Conservation (phyloP, 306 rosid species). For the Casuarina glauca region DNA sequence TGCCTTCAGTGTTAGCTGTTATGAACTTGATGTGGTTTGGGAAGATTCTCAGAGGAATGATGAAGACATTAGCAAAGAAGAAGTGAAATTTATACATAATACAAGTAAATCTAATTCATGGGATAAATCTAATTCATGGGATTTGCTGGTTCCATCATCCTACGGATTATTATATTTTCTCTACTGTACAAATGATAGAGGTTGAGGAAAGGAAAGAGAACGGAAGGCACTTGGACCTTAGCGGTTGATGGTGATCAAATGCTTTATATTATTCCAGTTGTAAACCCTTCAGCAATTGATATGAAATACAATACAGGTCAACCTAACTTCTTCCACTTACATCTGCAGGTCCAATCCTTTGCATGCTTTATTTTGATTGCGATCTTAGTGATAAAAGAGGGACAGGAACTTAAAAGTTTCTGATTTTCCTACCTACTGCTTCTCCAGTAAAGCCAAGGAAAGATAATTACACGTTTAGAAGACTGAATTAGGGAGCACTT, state of each 20-base stretch:
- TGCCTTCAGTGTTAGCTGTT: constrained; percentile 60
- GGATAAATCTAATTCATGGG: constrained; percentile 7
- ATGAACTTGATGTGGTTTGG: constrained; percentile 95
- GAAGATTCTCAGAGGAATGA: constrained; percentile 79
- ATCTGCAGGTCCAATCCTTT: neutral
- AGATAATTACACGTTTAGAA: too few relatives aligned
- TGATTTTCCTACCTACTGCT: too few relatives aligned
- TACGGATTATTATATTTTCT: constrained; percentile 19
- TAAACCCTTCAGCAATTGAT: neutral
- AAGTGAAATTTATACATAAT: constrained; percentile 44
- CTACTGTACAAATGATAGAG: constrained; percentile 33
- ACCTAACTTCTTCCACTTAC: neutral
- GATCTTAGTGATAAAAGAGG: too few relatives aligned
- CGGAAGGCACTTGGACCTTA: constrained; percentile 4
- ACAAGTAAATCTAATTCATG: constrained; percentile 11
- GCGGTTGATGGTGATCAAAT: neutral
- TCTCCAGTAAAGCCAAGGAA: too few relatives aligned
- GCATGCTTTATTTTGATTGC: neutral
- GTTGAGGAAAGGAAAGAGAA: constrained; percentile 5
- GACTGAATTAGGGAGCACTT: too few relatives aligned
- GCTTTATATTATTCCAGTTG: neutral
- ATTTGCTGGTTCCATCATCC: neutral
- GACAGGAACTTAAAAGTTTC: too few relatives aligned
- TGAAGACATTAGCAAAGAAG: constrained; percentile 84
- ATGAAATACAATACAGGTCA: neutral